A percentile compares a stretch with the other conserved stretches of the same genome.
phyloP scores from a whole-genome alignment of 495 filamentous ascomycete genomes.

The Neurospora sp. region DNA sequence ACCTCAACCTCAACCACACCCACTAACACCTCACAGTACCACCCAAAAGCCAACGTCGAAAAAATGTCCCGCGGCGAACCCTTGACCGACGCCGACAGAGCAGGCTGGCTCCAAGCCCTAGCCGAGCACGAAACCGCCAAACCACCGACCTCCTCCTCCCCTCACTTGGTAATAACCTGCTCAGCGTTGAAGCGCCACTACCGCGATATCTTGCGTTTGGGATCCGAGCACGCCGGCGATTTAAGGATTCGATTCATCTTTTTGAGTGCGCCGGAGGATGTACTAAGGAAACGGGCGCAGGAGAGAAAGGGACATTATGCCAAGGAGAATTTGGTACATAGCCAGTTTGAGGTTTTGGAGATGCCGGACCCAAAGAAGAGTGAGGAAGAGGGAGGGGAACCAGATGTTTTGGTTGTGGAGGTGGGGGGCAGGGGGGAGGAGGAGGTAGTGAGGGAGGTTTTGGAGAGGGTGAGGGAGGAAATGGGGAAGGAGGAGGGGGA shows the following conservation, averaged over 20 bases:
- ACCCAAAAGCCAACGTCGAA: conserved; percentile 16
- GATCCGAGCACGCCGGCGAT: not conserved
- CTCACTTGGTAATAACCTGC: conserved; percentile 14
- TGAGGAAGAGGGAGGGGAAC: not conserved
- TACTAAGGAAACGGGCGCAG: conserved; percentile 4
- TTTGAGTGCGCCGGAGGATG: conserved; percentile 7
- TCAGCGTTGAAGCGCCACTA: conserved; percentile 16
- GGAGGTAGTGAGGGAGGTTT: conserved; percentile 5
- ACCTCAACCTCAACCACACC: not conserved
- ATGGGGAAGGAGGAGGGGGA: conserved; percentile 11
- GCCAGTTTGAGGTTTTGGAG: conserved; percentile 14
- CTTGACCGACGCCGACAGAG: conserved; percentile 15
- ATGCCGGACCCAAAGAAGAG: not conserved
- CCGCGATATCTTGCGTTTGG: conserved; percentile 14
- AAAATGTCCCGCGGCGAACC: conserved; percentile 17
- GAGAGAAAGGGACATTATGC: conserved; percentile 14
- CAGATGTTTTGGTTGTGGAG: conserved; percentile 12
- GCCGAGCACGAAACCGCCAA: conserved; percentile 7
- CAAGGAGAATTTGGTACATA: conserved; percentile 4
- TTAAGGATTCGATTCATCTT: conserved; percentile 13
- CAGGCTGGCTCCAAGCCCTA: conserved; percentile 18
- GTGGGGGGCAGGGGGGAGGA: conserved; percentile 3
- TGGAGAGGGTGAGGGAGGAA: conserved; percentile 3
- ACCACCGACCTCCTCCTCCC: not conserved
- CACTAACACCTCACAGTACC: conserved; percentile 8